These are phyloP conservation scores for Clonostachys byssicola DNA, from an alignment of 2,329 filamentous ascomycete species.

Conservation along the genomic window DNA sequence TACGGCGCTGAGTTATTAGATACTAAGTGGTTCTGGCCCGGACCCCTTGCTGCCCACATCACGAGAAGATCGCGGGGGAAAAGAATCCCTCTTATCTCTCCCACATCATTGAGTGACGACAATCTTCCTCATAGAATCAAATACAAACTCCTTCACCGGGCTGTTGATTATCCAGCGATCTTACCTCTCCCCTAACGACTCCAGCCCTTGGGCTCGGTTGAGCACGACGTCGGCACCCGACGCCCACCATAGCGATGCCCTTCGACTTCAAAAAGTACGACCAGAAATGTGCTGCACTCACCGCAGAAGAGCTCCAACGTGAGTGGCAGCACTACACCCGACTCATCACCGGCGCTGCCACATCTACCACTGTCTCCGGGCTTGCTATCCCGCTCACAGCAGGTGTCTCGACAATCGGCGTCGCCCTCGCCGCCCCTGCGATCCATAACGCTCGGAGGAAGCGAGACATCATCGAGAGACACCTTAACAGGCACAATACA, in stretches of 20 bases:
- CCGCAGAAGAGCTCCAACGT: slow-evolving; percentile 27
- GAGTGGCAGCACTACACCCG: slow-evolving; percentile 38
- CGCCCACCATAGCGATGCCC: slow-evolving; percentile 18
- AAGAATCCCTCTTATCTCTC: too few species aligned
- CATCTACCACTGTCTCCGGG: slow-evolving; percentile 30
- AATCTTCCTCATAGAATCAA: too few species aligned
- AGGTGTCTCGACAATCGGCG: slow-evolving; percentile 30
- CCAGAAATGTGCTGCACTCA: slow-evolving; percentile 27
- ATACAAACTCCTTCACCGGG: too few species aligned
- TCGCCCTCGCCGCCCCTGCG: slow-evolving; percentile 28
- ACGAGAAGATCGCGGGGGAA: too few species aligned
- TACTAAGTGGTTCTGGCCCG: too few species aligned
- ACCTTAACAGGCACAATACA: slow-evolving; percentile 22
- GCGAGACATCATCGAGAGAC: slow-evolving; percentile 31
- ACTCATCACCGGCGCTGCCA: slow-evolving; percentile 30
- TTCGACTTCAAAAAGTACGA: slow-evolving; percentile 34
- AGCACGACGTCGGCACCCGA: too few species aligned
- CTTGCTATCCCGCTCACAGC: slow-evolving; percentile 29
- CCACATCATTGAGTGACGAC: too few species aligned
- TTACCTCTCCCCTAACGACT: too few species aligned
- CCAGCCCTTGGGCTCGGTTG: too few species aligned
- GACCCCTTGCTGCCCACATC: too few species aligned
- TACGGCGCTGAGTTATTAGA: too few species aligned
- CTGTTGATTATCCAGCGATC: too few species aligned
- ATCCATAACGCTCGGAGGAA: slow-evolving; percentile 37